A percentile compares a stretch with the other conserved stretches of the same genome.
Conservation (phyloP, 2,329 filamentous ascomycete genomes). For the Trichoderma polysporum region DNA sequence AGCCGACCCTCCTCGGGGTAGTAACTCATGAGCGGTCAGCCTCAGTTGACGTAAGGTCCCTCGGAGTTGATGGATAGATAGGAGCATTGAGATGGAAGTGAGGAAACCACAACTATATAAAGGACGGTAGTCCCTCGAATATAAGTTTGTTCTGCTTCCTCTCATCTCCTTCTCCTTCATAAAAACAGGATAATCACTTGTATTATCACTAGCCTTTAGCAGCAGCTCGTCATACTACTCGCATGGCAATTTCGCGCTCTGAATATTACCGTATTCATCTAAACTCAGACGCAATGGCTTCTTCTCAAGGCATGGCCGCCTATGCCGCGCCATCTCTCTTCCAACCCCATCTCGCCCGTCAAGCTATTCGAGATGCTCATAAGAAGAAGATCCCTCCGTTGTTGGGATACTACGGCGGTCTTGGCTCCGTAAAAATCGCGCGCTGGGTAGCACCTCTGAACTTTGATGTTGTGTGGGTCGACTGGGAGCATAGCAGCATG, state of each 20-base stretch:
- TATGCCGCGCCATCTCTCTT: slow-evolving; percentile 42
- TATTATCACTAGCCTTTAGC: background rate
- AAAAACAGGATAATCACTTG: background rate
- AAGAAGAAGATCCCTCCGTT: slow-evolving; percentile 45
- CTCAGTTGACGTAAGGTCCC: background rate
- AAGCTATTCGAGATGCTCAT: slow-evolving; percentile 48
- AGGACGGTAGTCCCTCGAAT: background rate
- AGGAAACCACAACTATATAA: background rate
- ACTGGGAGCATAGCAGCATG: slow-evolving; percentile 49
- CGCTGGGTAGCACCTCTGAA: slow-evolving; percentile 44
- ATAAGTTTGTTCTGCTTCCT: background rate
- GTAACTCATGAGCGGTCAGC: background rate
- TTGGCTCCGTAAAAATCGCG: slow-evolving; percentile 41
- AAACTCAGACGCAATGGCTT: background rate
- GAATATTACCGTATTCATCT: background rate
- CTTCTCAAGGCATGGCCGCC: slow-evolving; percentile 11
- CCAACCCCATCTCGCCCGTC: slow-evolving; percentile 46
- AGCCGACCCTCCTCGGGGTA: background rate
- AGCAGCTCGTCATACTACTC: background rate
- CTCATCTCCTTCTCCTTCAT: background rate
- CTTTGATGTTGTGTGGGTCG: slow-evolving; percentile 46
- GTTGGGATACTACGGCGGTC: slow-evolving; percentile 43
- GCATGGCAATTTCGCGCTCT: background rate
- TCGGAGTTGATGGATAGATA: background rate
- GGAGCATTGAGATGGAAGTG: background rate